Base-by-base conservation (phyloP, 2,329 filamentous ascomycete genomes). In the Plectosphaerella plurivora region DNA sequence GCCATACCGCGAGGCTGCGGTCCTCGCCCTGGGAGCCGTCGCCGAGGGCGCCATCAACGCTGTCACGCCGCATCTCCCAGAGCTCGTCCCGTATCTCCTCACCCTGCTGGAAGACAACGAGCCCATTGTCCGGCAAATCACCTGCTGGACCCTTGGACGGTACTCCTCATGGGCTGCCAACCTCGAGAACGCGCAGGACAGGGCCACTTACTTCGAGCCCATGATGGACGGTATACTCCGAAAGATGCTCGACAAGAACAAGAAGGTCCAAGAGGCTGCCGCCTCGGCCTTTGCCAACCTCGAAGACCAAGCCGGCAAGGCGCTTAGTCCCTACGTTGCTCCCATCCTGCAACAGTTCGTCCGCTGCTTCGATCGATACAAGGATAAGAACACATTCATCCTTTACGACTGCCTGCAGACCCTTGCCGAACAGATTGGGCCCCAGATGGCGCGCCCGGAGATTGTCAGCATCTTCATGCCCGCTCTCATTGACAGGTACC, bases 341-440 rank as follows among this genome's bases (percentile, higher is more conserved):
- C 89, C 92, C 24, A 97, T 99, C 62, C 83, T 97, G 50, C 87
- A 86, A 56, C 94, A 97, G 67, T 97, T 93, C 64, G 91, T 97
- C 50, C 79, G 82, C 55, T 99, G 94, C 70, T 99, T 99, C 71
- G 82, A 78, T 50, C 91, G 89, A 71, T 99, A 97, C 82, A 97
- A 99, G 78, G 93, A 97, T 70, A 87, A 91, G 63, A 99, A 99
- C 74, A 97, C 97, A 84, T 97, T 95, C 74, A 95, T 97, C 51
- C 82, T 99, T 35, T 99, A 99, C 73, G 94, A 99, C 72, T 97
- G 94, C 68, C 90, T 99, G 35, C 94, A 99, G 73, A 99, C 94
- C 1, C 77, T 99, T 53, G 94, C 94, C 4, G 94, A 99, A 69
- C 88, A 91, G 64, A 88, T 97, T 51, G 91, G 91, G 11, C 84